Evolutionary conservation across 2,329 filamentous ascomycete genomes (phyloP), one percentile per base, ranked within the genome.

Genomic region (Aureobasidium leucospermi): DNA sequence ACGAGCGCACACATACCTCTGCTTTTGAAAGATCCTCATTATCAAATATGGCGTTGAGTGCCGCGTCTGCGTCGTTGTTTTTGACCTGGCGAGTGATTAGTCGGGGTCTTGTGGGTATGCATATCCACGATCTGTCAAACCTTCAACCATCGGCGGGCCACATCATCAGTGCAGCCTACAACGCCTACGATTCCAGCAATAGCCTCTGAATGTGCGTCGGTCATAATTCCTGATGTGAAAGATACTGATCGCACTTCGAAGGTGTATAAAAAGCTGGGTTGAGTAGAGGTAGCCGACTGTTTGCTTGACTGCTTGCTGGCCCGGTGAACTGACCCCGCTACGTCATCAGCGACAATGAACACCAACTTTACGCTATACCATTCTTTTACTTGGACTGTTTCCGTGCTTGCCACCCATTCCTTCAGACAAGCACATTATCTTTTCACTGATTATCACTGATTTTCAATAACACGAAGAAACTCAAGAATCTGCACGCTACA

Each of bases 21-120:
- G 65, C 61, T 60, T 67, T 61, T 15, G 42, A 36, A 34, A 71
- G 67, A 56, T 70, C 68, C 45, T 71, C 70, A 28, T 60, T 59
- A 52, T 72, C 69, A 23, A 72, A 60, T 29, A 70, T 62, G 23
- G 70, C 67, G 55, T 65, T 66, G 42, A 67, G 59, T 8, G 68
- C 71, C 16, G 61, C 56, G 8, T 65, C 62, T 42, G 63, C 47
- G 61, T 71, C 61, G 60, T 70, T 69, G 56, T 68, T 64, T 56
- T 71, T 71, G 31, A 63, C 67, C 69, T 70, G 43, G 16, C 34
- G 39, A 31, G 42, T 15, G 28, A 32, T 58, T 29, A 49, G 43
- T 38, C n/a, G 13, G 9, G 13, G 13, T 23, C 6, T n/a, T 8
- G 13, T 9, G 43, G 19, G 41, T 10, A 42, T 31, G 39, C 38